Evolutionary conservation across 768 basidiomycete genomes (phyloP).

Genomic region (Pisolithus tinctorius): DNA sequence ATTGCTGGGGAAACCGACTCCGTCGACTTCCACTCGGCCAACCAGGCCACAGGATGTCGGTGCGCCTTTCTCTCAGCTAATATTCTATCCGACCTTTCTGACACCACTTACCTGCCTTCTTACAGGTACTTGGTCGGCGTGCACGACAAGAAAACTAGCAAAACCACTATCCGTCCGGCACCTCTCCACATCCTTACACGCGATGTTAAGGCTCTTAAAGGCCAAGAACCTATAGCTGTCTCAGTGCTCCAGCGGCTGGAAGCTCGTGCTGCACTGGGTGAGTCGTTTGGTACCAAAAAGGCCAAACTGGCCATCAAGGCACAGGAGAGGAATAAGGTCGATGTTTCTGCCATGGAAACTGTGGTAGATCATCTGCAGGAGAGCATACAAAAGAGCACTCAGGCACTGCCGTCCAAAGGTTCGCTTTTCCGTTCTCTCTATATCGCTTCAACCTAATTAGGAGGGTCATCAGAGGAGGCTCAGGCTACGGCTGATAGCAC

Average conservation of each 20-base stretch:
- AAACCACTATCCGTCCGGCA: conserved; percentile 61
- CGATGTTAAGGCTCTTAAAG: conserved; percentile 80
- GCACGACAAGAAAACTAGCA: conserved; percentile 68
- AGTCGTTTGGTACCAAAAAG: conserved; percentile 94
- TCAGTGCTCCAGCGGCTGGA: conserved; percentile 47
- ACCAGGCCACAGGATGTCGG: conserved; percentile 61
- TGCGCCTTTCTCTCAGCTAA: conserved; percentile 30
- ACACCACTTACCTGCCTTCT: not conserved
- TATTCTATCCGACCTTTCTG: conserved; percentile 1
- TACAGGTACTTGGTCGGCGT: conserved; percentile 78
- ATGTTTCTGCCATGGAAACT: conserved; percentile 80
- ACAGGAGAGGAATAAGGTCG: conserved; percentile 84
- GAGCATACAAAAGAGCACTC: conserved; percentile 69
- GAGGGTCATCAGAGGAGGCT: conserved; percentile 48
- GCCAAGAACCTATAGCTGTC: conserved; percentile 42
- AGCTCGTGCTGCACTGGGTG: conserved; percentile 74
- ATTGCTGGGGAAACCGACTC: conserved; percentile 80
- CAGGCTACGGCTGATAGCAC: conserved; percentile 55
- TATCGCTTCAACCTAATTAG: not conserved
- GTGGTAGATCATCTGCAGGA: conserved; percentile 79
- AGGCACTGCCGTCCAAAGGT: conserved; percentile 63
- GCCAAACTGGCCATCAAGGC: conserved; percentile 81
- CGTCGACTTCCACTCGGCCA: conserved; percentile 73
- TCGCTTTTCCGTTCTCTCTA: not conserved
- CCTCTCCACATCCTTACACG: conserved; percentile 66